Base-by-base conservation (phyloP, 345 rosid species). In the Tarenaya hassleriana region DNA sequence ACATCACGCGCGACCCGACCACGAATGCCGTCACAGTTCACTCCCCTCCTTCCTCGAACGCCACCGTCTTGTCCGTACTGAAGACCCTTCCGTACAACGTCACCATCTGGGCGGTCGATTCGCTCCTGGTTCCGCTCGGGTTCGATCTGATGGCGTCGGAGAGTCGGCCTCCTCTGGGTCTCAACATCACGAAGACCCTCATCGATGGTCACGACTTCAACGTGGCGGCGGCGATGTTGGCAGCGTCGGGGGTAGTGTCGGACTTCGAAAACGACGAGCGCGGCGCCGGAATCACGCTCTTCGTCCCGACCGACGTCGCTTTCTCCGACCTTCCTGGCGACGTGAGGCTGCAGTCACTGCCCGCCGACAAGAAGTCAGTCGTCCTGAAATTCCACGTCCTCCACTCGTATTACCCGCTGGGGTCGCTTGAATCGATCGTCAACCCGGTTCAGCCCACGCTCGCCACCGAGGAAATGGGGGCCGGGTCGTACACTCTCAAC, bases 391-490 rank as follows among this genome's bases (percentile, higher is more conserved):
- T 79, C 53, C 89, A 84, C 35, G 94, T 82, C 7, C 52, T 84
- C 52, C 94, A 82, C 61, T 79, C 89, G 0, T 84, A 84, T 43
- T 84, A 84, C 51, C 94, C 94, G 0, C 67, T 84, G 4, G 94
- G 94, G 38, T 79, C 84, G 0, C 73, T 84, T 5, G 84, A 84
- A 60, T 79, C 79, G 39, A 79, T 84, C 45, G 86, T 82, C 54
- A 82, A 82, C 63, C 94, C 86, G 16, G 73, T 79, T n/a, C 86
- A 84, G 49, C 94, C 94, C 27, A 84, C 94, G 16, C 59, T 84
- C 43, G 86, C 86, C 0, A 84, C 89, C n/a, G 89, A 84, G 50
- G 76, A 66, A 33, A 82, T 57, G 58, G 84, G 89, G 1, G 84
- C 84, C 0, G 84, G 84, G 3, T 69, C 84, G 18, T 79, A 57